Percentiles rank a stretch among this genome's conserved stretches.
These are phyloP conservation scores for Euryodendron excelsum DNA, from an alignment of 148 eudicot genomes.

Conservation along the genomic window DNA sequence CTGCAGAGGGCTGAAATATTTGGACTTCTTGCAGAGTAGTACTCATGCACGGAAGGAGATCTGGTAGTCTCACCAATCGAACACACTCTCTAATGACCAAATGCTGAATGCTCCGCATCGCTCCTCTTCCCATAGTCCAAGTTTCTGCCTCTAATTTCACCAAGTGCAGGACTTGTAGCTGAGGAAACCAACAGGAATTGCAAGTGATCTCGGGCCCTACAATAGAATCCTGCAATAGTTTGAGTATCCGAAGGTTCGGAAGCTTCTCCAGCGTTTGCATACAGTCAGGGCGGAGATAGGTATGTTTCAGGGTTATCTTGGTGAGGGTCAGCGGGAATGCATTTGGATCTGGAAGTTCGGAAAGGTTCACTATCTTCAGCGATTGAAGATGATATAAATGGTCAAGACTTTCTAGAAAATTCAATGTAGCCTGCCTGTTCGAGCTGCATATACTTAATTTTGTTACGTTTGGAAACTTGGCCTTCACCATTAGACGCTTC, in stretches of 20 bases:
- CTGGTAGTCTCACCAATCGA: not conserved
- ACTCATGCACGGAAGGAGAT: not conserved
- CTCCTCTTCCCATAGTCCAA: conserved; percentile 8
- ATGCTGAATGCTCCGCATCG: conserved; percentile 20
- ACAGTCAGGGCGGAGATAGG: conserved; percentile 7
- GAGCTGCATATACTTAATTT: conserved; percentile 18
- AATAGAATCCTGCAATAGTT: conserved; percentile 24
- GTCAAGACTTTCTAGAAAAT: conserved; percentile 29
- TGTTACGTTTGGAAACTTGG: conserved; percentile 33
- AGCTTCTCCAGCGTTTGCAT: conserved; percentile 27
- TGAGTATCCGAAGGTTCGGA: conserved; percentile 28
- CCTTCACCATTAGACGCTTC: conserved; percentile 34
- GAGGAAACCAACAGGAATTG: conserved; percentile 25
- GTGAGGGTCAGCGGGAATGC: conserved; percentile 35
- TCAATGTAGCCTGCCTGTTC: not conserved
- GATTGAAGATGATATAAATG: conserved; percentile 35
- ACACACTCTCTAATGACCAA: conserved; percentile 1
- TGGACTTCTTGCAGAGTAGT: not conserved
- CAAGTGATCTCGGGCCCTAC: not conserved
- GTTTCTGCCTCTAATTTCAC: not conserved
- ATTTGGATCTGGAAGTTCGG: conserved; percentile 23
- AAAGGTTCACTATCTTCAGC: conserved; percentile 21
- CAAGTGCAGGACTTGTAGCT: conserved; percentile 19
- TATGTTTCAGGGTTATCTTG: conserved; percentile 25
- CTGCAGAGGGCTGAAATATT: not conserved